These are phyloP conservation scores for Cryptococcus neoformans DNA, from an alignment of 1,284 basidiomycete genomes.

Conservation along the genomic window DNA sequence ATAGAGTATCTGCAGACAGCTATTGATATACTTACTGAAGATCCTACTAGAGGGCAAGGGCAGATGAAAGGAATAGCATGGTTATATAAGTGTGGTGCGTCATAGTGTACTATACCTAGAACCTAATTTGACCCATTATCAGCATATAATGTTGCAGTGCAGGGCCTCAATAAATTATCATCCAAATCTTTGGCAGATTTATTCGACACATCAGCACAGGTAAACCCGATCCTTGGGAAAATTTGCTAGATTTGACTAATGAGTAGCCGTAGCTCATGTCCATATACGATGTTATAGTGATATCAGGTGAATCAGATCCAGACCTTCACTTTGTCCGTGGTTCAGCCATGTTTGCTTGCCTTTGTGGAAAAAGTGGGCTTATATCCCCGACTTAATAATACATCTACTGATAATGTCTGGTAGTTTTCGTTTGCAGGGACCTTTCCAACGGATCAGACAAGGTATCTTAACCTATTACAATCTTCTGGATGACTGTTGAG, in stretches of 20 bases:
- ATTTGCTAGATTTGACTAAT: background rate
- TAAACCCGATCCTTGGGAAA: background rate
- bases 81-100: conserved; percentile 1
- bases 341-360: conserved; percentile 7
- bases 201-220: conserved; percentile 1
- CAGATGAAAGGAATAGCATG: conserved; percentile 1
- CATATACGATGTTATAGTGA: background rate
- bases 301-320: background rate
- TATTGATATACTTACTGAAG: background rate
- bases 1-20: background rate
- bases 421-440: conserved; percentile 5
- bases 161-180: background rate
- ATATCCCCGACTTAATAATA: background rate
- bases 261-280: background rate
- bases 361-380: conserved; percentile 4
- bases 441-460: conserved; percentile 1
- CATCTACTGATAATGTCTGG: background rate
- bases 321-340: background rate
- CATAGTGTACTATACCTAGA: background rate
- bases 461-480: background rate
- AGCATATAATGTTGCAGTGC: conserved; percentile 1
- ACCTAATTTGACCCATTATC: background rate
- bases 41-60: conserved; percentile 1
- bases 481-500: background rate
- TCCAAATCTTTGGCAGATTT: conserved; percentile 1